Base-by-base conservation (phyloP, 2,329 filamentous ascomycete genomes). In the Ampelomyces quisqualis region DNA sequence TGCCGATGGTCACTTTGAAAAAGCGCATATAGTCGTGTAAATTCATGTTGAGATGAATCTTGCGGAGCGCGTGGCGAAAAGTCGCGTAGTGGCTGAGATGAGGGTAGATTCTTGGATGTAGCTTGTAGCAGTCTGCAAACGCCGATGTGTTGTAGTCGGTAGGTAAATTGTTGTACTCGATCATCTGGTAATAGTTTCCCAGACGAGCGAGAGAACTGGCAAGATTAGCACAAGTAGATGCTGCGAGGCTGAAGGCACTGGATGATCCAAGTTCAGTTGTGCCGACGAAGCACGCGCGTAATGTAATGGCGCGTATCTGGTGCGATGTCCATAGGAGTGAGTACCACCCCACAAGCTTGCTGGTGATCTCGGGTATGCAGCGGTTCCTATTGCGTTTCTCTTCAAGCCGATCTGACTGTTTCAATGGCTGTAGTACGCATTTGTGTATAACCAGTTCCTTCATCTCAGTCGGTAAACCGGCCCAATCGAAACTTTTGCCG, bases 401-500 rank as follows among this genome's bases (percentile, higher is more conserved):
- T 15, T 21, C 11, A 15, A 8, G 10, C 10, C 7, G 6, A n/a
- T 22, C 13, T 14, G n/a, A 3, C 10, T 37, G 28, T 7, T 9
- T 11, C 15, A 30, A 35, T 8, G 36, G 38, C 4, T 30, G 42
- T 14, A 45, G 30, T 26, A 63, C 40, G 9, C 57, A 61, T 28
- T 40, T 53, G 3, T 48, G 34, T 1, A 65, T 22, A 18, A 64
- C 37, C 9, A 46, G 31, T 20, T 58, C 54, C 23, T 65, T 65
- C 0, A 65, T 21, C 17, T 67, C 62, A 0, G 47, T 60, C 0
- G 63, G 53, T 1, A 65, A 35, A 2, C 7, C 29, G 0, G 13
- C 24, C 62, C 60, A 67, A 8, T 60, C 47, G 49, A 64, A 63
- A 1, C 4, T 22, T n/a, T 49, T 49, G 3, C 53, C 49, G n/a